A percentile compares a stretch with the other conserved stretches of the same genome.
Conservation (phyloP, 768 basidiomycete genomes). For the Tylopilus subfusipes region DNA sequence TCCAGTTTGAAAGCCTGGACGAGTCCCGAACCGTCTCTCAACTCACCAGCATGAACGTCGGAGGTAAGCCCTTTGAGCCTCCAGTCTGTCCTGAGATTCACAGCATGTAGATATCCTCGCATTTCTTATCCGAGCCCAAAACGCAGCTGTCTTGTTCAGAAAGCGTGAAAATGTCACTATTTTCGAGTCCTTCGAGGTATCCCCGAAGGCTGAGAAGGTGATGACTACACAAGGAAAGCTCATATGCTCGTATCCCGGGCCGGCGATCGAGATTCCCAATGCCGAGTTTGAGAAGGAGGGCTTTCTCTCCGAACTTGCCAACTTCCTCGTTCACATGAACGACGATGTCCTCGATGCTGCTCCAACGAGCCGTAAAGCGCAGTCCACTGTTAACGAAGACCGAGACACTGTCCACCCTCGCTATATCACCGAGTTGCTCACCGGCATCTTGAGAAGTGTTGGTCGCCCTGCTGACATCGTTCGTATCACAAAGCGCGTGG, state of each 20-base stretch:
- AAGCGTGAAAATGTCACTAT: conserved; percentile 24
- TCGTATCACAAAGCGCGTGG: conserved; percentile 41
- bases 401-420: conserved; percentile 42
- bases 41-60: conserved; percentile 5
- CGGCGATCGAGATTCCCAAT: conserved; percentile 38
- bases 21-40: conserved; percentile 2
- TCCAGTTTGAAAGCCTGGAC: conserved; percentile 15
- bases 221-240: conserved; percentile 42
- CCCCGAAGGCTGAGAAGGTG: conserved; percentile 34
- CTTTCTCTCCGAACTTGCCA: conserved; percentile 36
- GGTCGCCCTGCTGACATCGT: conserved; percentile 28
- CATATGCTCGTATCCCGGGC: conserved; percentile 43
- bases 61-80: not conserved
- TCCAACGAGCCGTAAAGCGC: conserved; percentile 38
- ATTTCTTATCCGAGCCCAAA: conserved; percentile 43
- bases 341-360: conserved; percentile 33
- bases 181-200: conserved; percentile 48
- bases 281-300: conserved; percentile 21
- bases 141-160: conserved; percentile 44
- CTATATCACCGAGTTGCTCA: conserved; percentile 48
- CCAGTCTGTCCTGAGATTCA: not conserved
- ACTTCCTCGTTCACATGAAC: conserved; percentile 37
- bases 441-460: conserved; percentile 43
- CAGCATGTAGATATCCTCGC: conserved; percentile 32
- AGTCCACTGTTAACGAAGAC: conserved; percentile 33